Evolutionary conservation across 176 grass and related monocot genomes (phyloP), one percentile per base, ranked within the genome.

Genomic region (Musa beccarii): DNA sequence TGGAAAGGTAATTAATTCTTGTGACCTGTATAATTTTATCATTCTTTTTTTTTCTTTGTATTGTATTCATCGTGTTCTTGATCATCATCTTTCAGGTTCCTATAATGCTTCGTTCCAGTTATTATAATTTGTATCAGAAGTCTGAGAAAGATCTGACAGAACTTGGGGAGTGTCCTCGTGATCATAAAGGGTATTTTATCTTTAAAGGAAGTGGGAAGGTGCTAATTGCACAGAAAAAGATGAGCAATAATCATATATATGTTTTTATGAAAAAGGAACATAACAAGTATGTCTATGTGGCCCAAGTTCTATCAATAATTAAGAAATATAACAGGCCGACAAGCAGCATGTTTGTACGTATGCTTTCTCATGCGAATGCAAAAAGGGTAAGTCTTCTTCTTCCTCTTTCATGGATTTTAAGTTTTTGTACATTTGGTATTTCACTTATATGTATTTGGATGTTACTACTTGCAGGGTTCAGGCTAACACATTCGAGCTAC

Each of bases 251-350:
- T 83, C 91, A 89, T 81, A 89, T 99, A 49, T 99, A 94, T 75
- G 86, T 99, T 57, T 99, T 94, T 59, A 94, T 94, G 83, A 99
- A 94, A 87, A 99, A 91, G 51, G 88, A 99, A 50, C 95, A 91
- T 9, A 99, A 99, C 76, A 99, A 99, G 68, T 94, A 2, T 89
- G 84, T 91, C 72, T 92, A 91, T 84, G 86, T 99, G 63, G 95
- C 70, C 72, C 90, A 99, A 89, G 95, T 94, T 68, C 82, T 86
- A 51, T 99, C 88, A 56, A 94, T 94, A 86, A 86, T 88, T 67
- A 88, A 99, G 81, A 92, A 94, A 22, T 84, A 99, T 76, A 99
- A 94, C 49, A 90, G 90, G 74, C 90, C 95, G 24, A 88, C 91
- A 28, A 94, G 88, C 75, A 87, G 88, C 82, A 99, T 99, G 95